Evolutionary conservation across 1,139 yeast genomes (phyloP), one percentile per base, ranked within the genome.

Genomic region (Zygosaccharomyces sapae): DNA sequence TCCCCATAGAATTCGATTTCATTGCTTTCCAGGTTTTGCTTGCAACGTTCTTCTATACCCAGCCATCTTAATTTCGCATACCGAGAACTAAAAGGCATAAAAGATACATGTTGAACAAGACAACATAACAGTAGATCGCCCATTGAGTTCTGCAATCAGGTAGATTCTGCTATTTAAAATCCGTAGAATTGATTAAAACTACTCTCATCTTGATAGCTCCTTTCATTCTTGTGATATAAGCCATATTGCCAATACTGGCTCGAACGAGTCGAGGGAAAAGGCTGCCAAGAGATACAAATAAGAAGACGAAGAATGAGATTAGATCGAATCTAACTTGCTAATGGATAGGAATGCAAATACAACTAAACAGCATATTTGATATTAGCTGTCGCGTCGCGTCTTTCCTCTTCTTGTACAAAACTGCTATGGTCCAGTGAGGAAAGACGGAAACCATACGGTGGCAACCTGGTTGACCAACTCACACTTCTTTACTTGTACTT

Each of bases 361-460:
- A 16, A 16, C 16, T 16, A 16, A 16, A 16, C 16, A 16, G 16
- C 16, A 16, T 16, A 16, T 16, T 16, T 16, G 24, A n/a, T 18
- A 12, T 12, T 16, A 16, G 31, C 13, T 16, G 27, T 37, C 40
- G 40, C 40, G 40, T 37, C 40, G 40, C 40, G 40, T 37, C 29
- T 37, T 37, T 37, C 40, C 40, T 37, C 31, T 37, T 37, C 40
- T 22, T 37, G 40, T 25, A 37, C 40, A 37, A 37, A 37, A 24
- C n/a, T 27, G 30, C n/a, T 27, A 12, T 37, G 8, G 40, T 37
- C 29, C 40, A 37, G 40, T 20, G 31, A 37, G 29, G 24, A 37
- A 37, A 37, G 40, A 24, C 40, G 31, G 31, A 37, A 37, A 12
- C 31, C 12, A 10, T 24, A 13, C 5, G 40, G 40, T 37, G 40